Conservation (phyloP, 345 rosid species). For the Gossypium herbaceum region DNA sequence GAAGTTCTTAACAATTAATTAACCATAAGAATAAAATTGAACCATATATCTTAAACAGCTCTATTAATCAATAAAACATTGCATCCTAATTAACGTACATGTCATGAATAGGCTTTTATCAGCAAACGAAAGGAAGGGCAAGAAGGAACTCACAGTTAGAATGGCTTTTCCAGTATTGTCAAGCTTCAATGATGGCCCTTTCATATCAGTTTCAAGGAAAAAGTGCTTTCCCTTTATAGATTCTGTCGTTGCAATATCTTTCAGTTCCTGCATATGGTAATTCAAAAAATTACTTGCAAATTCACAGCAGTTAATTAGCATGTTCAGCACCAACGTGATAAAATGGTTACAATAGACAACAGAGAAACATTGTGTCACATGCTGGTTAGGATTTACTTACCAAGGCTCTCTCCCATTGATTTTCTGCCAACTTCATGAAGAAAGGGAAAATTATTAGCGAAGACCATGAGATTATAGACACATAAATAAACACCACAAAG, state of each 20-base stretch:
- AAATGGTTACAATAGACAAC: background rate
- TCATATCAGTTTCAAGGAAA: constrained; percentile 82
- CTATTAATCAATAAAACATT: background rate
- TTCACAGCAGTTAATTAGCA: background rate
- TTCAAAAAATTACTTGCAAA: constrained; percentile 2
- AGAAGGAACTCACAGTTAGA: constrained; percentile 56
- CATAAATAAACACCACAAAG: constrained; percentile 7
- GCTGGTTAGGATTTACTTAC: constrained; percentile 37
- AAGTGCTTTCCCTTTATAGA: constrained; percentile 68
- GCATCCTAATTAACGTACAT: background rate
- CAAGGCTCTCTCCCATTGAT: constrained; percentile 85
- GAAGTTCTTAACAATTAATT: background rate
- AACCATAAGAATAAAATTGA: background rate
- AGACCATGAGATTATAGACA: constrained; percentile 5
- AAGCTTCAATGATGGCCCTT: constrained; percentile 79
- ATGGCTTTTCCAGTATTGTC: constrained; percentile 92
- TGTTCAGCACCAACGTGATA: background rate
- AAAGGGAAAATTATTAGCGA: constrained; percentile 17
- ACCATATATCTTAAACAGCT: background rate
- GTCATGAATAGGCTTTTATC: background rate
- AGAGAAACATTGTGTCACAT: background rate
- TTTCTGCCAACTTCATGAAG: constrained; percentile 64
- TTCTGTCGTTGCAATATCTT: constrained; percentile 69
- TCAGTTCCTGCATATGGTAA: constrained; percentile 51
- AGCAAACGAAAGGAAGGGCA: background rate